A percentile compares a stretch with the other conserved stretches of the same genome.
Conservation (phyloP, 2,329 filamentous ascomycete species). For the Fusarium sp. region DNA sequence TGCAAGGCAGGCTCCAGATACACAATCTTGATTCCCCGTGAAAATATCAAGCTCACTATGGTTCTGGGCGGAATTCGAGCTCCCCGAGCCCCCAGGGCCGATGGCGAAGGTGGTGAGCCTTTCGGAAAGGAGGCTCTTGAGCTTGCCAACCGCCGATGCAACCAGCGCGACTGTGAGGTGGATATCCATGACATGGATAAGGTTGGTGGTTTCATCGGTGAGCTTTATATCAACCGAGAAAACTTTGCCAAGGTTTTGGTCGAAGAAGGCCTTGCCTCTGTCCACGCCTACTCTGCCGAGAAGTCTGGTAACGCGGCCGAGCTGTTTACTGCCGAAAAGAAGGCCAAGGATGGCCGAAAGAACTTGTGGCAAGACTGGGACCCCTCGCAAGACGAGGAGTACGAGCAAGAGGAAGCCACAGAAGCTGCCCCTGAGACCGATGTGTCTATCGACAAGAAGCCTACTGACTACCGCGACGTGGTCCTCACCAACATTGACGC, state of each 20-base stretch:
- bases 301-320: slow-evolving; percentile 91
- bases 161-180: slow-evolving; percentile 96
- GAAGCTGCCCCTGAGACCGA: slow-evolving; percentile 64
- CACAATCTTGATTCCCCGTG: slow-evolving; percentile 89
- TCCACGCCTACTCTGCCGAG: slow-evolving; percentile 95
- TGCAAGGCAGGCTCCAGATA: slow-evolving; percentile 98
- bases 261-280: slow-evolving; percentile 92
- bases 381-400: slow-evolving; percentile 83
- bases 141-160: slow-evolving; percentile 86
- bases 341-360: slow-evolving; percentile 89
- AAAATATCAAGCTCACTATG: slow-evolving; percentile 94
- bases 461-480: slow-evolving; percentile 89
- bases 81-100: slow-evolving; percentile 83
- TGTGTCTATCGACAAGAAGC: slow-evolving; percentile 74
- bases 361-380: slow-evolving; percentile 96
- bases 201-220: slow-evolving; percentile 96
- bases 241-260: slow-evolving; percentile 94
- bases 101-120: slow-evolving; percentile 85
- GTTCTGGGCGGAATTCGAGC: slow-evolving; percentile 94
- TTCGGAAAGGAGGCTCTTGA: slow-evolving; percentile 96
- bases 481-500: slow-evolving; percentile 91
- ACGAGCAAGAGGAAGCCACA: slow-evolving; percentile 65
- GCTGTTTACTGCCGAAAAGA: slow-evolving; percentile 87
- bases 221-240: slow-evolving; percentile 92
- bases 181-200: slow-evolving; percentile 97